Percentiles rank a stretch among this genome's conserved stretches.
phyloP scores from a whole-genome alignment of 2,329 filamentous ascomycete genomes.

The Cercospora sp. region DNA sequence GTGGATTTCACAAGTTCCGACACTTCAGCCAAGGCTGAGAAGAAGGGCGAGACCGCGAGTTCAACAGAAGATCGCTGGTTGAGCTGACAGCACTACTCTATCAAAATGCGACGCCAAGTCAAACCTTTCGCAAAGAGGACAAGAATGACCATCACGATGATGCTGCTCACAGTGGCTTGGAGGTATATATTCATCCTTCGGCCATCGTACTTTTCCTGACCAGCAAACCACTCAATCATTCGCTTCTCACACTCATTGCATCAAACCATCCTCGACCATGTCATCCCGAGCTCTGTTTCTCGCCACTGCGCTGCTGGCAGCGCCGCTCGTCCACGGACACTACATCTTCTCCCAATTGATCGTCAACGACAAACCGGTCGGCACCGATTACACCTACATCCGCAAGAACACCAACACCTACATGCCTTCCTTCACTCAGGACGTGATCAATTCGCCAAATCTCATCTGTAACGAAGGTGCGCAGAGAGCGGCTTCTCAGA shows the following conservation, averaged over 20 bases:
- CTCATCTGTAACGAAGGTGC: constrained; percentile 20
- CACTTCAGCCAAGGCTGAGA: neutral
- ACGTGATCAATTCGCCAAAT: constrained; percentile 16
- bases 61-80: neutral
- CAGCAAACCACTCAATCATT: neutral
- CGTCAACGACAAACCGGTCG: constrained; percentile 21
- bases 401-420: constrained; percentile 26
- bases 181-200: neutral
- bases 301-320: neutral
- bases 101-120: constrained; percentile 1
- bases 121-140: neutral
- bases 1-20: neutral
- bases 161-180: neutral
- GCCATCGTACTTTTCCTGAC: neutral
- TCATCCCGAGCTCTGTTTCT: neutral
- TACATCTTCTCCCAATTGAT: constrained; percentile 29
- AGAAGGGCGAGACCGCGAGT: neutral
- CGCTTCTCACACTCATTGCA: neutral
- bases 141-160: neutral
- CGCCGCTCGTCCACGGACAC: constrained; percentile 11
- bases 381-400: constrained; percentile 26
- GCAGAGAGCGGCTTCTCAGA: constrained; percentile 15
- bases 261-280: neutral
- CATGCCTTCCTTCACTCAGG: constrained; percentile 21
- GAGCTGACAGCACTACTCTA: neutral